Conservation (phyloP, 2,329 filamentous ascomycete genomes). For the Scedosporium aurantiacum region DNA sequence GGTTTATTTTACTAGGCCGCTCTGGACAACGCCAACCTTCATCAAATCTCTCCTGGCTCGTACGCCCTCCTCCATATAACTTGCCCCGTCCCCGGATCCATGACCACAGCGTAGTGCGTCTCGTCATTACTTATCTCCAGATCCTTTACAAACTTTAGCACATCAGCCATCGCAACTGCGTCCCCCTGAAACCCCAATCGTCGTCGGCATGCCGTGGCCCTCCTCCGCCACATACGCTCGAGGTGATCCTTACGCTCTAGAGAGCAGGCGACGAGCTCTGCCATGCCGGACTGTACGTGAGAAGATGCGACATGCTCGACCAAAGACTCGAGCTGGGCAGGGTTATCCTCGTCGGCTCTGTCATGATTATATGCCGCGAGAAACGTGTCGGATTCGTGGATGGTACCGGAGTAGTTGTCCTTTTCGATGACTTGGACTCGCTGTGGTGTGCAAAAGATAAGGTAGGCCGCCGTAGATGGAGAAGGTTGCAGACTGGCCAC, state of each 20-base stretch:
- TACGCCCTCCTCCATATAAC: constrained; percentile 26
- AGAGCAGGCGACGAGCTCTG: constrained; percentile 13
- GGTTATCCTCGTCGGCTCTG: constrained; percentile 13
- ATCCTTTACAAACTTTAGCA: constrained; percentile 15
- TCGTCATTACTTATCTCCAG: constrained; percentile 17
- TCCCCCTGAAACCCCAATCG: not conserved
- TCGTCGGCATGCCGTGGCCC: not conserved
- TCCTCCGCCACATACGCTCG: constrained; percentile 12
- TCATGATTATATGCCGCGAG: constrained; percentile 19
- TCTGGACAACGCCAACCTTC: no score
- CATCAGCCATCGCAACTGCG: constrained; percentile 12
- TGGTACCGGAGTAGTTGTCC: constrained; percentile 13
- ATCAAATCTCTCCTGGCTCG: not conserved
- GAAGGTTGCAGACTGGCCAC: constrained; percentile 10
- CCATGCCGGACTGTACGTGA: constrained; percentile 13
- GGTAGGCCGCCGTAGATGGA: constrained; percentile 18
- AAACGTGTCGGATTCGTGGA: constrained; percentile 14
- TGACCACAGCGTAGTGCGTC: constrained; percentile 26
- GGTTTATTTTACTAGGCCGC: no score
- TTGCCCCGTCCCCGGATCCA: constrained; percentile 34
- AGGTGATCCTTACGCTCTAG: constrained; percentile 14
- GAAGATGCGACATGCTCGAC: constrained; percentile 5
- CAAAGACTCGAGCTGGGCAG: constrained; percentile 7
- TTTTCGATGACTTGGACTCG: constrained; percentile 17
- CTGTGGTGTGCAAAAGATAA: constrained; percentile 18